phyloP scores from a whole-genome alignment of 352 stramenopile species.

The Phytophthora tubulina region DNA sequence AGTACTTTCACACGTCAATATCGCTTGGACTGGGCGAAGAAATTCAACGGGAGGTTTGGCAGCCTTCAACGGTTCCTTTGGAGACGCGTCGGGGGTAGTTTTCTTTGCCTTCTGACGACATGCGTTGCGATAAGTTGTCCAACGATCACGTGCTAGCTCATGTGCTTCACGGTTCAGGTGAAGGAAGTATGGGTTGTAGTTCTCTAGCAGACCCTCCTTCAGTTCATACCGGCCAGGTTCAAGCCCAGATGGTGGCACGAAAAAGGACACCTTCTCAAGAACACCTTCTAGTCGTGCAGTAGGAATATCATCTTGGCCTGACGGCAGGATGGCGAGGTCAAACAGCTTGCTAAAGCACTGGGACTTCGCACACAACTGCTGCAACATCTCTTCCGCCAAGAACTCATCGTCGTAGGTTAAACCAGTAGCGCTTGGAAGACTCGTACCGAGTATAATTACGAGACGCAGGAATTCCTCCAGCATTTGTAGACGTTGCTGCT shows the following conservation, averaged over 20 bases:
- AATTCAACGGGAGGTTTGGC: constrained; percentile 55
- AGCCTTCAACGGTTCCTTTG: constrained; percentile 57
- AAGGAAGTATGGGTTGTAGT: constrained; percentile 90
- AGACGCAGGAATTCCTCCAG: constrained; percentile 87
- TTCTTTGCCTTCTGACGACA: constrained; percentile 47
- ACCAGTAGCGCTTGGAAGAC: constrained; percentile 69
- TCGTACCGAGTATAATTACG: constrained; percentile 81
- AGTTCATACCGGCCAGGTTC: constrained; percentile 86
- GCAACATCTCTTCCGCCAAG: constrained; percentile 85
- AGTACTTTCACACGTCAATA: constrained; percentile 79
- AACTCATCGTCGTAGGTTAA: constrained; percentile 77
- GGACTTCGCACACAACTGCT: constrained; percentile 85
- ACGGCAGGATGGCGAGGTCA: constrained; percentile 83
- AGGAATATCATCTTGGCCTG: constrained; percentile 85
- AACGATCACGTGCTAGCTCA: constrained; percentile 84
- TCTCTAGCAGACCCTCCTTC: constrained; percentile 74
- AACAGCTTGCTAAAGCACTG: constrained; percentile 84
- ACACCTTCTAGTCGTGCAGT: constrained; percentile 71
- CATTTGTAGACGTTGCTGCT: constrained; percentile 78
- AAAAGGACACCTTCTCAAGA: constrained; percentile 71
- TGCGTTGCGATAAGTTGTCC: constrained; percentile 77
- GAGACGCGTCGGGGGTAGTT: constrained; percentile 13
- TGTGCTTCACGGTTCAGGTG: constrained; percentile 88
- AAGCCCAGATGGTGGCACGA: constrained; percentile 76
- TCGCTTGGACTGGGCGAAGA: constrained; percentile 60